Base-by-base conservation (phyloP, 2,329 filamentous ascomycete genomes). In the Microdochium trichocladiopsis region DNA sequence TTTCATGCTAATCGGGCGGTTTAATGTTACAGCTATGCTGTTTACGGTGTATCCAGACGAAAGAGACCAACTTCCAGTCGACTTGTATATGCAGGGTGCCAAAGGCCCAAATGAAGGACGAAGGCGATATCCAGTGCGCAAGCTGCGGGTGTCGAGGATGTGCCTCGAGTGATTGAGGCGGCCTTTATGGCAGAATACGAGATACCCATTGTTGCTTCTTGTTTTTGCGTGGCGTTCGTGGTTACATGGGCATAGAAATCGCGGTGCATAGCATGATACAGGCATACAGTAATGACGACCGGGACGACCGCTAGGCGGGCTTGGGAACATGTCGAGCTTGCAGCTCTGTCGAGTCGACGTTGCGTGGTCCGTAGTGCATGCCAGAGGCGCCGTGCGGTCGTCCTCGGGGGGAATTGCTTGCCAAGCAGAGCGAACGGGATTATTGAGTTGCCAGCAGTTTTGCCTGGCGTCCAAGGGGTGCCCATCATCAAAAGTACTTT, bases 41-140 rank as follows among this genome's bases (percentile, higher is more conserved):
- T 69, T 77, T 96, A 52, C 84, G 92, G 56, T 99, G 94, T 70
- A 93, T 99, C 52, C 94, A 99, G 72, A 96, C 94, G n/a, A 97
- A 97, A 71, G 94, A 99, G 77, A 99, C 94, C 25, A 99, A 99
- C 71, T 99, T 97, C 76, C 94, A 93, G 70, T 88, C 90, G 58
- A 99, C 93, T 1, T 99, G 94, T 68, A 94, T 99, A 64, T 99
- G 94, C 69, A 88, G 94, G 50, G 93, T 99, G 50, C 94, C 94
- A 1, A 87, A 88, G 66, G 86, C 90, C 28, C 83, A 95, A 68
- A 72, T 99, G 65, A 96, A 96, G 70, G 91, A 95, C 63, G 86
- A 90, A 43, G 88, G 94, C 67, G 87, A 89, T 36, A 86, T 97
- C 28, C 87, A 97, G 69, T 99, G 94, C 66, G 90, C 97, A 50